phyloP scores from a whole-genome alignment of 2,329 filamentous ascomycete genomes.

The Phialophora macrospora region DNA sequence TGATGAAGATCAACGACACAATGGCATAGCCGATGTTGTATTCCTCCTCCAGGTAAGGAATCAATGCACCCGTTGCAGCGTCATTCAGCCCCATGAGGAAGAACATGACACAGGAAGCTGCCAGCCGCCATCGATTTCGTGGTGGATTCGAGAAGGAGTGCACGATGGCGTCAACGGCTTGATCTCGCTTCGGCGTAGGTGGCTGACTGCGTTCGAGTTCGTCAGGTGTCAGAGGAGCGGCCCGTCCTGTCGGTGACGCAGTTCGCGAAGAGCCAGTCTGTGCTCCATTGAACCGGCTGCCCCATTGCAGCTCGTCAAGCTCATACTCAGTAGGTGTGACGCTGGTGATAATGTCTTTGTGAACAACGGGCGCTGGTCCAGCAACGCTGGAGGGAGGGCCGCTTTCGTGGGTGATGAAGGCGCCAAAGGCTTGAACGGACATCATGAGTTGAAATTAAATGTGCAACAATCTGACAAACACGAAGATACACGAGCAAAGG shows the following conservation, averaged over 20 bases:
- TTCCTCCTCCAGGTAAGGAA: slow-evolving; percentile 78
- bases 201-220: slow-evolving; percentile 41
- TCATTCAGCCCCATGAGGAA: slow-evolving; percentile 76
- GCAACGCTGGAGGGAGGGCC: slow-evolving; percentile 40
- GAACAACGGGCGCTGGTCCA: slow-evolving; percentile 47
- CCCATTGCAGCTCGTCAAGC: slow-evolving; percentile 36
- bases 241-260: slow-evolving; percentile 14
- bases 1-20: slow-evolving; percentile 81
- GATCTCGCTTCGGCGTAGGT: slow-evolving; percentile 33
- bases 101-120: slow-evolving; percentile 67
- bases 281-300: slow-evolving; percentile 32
- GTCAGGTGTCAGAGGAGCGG: slow-evolving; percentile 33
- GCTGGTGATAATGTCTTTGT: slow-evolving; percentile 39
- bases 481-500: neutral
- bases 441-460: slow-evolving; percentile 41
- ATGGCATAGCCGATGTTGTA: slow-evolving; percentile 78
- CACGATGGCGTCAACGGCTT: slow-evolving; percentile 38
- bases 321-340: slow-evolving; percentile 35
- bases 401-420: slow-evolving; percentile 52
- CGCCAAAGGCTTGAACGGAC: slow-evolving; percentile 46
- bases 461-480: neutral
- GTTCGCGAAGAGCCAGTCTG: slow-evolving; percentile 6
- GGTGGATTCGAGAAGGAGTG: slow-evolving; percentile 42
- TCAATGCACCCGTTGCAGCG: slow-evolving; percentile 74
- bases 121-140: slow-evolving; percentile 73